Evolutionary conservation across 495 filamentous ascomycete species (phyloP).

Genomic region (Talaromyces wortmannii): DNA sequence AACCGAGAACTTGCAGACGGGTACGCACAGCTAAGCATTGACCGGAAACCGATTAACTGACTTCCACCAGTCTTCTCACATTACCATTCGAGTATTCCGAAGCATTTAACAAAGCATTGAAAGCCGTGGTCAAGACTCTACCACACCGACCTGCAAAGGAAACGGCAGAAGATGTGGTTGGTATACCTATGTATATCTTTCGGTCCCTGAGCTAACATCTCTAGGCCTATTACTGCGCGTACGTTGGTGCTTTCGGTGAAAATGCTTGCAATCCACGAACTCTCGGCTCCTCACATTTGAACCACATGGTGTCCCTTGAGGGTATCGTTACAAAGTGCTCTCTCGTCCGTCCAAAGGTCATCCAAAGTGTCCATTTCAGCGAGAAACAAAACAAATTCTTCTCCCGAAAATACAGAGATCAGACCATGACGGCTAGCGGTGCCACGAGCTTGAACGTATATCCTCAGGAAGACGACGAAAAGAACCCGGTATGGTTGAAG

Average conservation of each 20-base stretch:
- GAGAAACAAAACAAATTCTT: slow-evolving; percentile 78
- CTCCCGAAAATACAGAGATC: slow-evolving; percentile 82
- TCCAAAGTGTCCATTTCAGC: slow-evolving; percentile 95
- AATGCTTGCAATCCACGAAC: slow-evolving; percentile 93
- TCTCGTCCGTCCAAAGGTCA: slow-evolving; percentile 89
- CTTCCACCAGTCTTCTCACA: slow-evolving; percentile 53
- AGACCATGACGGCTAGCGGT: slow-evolving; percentile 90
- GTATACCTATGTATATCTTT: slow-evolving; percentile 10
- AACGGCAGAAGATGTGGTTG: slow-evolving; percentile 53
- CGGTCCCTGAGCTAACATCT: background rate
- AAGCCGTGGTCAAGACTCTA: slow-evolving; percentile 74
- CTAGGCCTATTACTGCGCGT: slow-evolving; percentile 90
- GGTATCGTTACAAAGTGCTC: slow-evolving; percentile 97
- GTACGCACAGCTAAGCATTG: slow-evolving; percentile 18
- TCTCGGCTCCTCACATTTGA: slow-evolving; percentile 78
- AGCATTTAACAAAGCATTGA: slow-evolving; percentile 85
- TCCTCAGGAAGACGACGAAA: slow-evolving; percentile 87
- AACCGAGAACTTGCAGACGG: slow-evolving; percentile 85
- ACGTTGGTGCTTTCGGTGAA: slow-evolving; percentile 90
- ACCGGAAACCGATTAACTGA: slow-evolving; percentile 4
- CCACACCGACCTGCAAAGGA: slow-evolving; percentile 56
- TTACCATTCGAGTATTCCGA: slow-evolving; percentile 81
- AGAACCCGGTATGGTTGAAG: slow-evolving; percentile 46
- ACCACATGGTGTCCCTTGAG: slow-evolving; percentile 94
- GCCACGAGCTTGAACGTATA: slow-evolving; percentile 85